A percentile compares a stretch with the other conserved stretches of the same genome.
Conservation (phyloP, 805 yeast species). For the Wickerhamomyces strasburgensis region DNA sequence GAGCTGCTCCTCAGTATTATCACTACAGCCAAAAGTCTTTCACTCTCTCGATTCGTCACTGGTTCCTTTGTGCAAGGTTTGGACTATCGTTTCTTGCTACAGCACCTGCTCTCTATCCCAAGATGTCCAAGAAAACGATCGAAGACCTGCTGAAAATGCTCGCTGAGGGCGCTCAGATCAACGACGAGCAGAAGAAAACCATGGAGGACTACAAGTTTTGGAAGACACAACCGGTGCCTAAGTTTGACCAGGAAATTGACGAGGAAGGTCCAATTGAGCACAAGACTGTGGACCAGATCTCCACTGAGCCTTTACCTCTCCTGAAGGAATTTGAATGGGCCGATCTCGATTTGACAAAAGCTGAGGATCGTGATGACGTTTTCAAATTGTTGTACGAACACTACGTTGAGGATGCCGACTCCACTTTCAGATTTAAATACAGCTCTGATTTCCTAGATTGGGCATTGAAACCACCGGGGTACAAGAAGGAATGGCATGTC, state of each 20-base stretch:
- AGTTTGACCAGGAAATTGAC: constrained; percentile 59
- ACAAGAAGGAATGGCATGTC: constrained; percentile 82
- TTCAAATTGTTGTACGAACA: constrained; percentile 77
- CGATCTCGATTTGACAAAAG: constrained; percentile 58
- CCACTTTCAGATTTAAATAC: constrained; percentile 87
- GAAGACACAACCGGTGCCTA: constrained; percentile 95
- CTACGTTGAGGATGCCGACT: constrained; percentile 93
- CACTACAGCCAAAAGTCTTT: too few relatives aligned
- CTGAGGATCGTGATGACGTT: constrained; percentile 66
- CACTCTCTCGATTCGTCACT: too few relatives aligned
- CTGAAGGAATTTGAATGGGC: constrained; percentile 82
- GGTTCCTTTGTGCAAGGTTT: too few relatives aligned
- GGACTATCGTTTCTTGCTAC: too few relatives aligned
- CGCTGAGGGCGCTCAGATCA: constrained; percentile 34
- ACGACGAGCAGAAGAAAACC: constrained; percentile 56
- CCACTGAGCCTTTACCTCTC: constrained; percentile 65
- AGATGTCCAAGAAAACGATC: constrained; percentile 34
- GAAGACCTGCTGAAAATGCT: constrained; percentile 52
- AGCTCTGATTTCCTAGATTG: constrained; percentile 78
- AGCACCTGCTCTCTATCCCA: not conserved
- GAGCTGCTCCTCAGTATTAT: too few relatives aligned
- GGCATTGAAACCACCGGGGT: constrained; percentile 95
- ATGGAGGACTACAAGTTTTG: constrained; percentile 94
- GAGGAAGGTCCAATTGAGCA: constrained; percentile 80
- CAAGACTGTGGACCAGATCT: constrained; percentile 69